Conservation (phyloP, 169 alveolate species). For the Toxoplasma gondii region DNA sequence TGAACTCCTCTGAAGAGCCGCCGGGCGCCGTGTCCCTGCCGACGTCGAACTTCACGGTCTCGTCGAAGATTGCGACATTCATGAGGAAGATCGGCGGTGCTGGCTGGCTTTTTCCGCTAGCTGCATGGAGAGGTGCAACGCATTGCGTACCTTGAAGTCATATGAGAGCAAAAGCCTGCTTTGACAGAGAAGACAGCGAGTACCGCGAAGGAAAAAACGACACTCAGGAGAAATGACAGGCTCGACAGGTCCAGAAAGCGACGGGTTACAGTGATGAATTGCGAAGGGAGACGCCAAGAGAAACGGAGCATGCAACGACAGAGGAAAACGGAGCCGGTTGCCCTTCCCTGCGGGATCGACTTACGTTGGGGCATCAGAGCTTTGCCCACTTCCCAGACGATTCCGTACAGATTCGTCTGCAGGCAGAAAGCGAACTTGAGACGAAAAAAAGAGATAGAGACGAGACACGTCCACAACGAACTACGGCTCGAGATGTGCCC, state of each 20-base stretch:
- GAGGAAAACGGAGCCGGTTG: too few relatives aligned
- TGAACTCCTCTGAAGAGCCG: slow-evolving; percentile 22
- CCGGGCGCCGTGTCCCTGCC: slow-evolving; percentile 46
- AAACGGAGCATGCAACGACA: too few relatives aligned
- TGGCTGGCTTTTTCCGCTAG: not conserved
- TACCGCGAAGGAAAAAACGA: not conserved
- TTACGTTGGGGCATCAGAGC: slow-evolving; percentile 37
- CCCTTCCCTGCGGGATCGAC: not conserved
- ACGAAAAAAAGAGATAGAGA: not conserved
- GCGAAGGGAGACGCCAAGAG: not conserved
- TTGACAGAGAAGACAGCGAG: not conserved
- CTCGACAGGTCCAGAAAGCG: not conserved
- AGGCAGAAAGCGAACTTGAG: not conserved
- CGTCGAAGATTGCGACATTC: slow-evolving; percentile 42
- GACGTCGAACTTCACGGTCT: slow-evolving; percentile 26
- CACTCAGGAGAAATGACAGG: not conserved
- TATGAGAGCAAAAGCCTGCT: not conserved
- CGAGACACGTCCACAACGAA: not conserved
- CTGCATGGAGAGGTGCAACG: not conserved
- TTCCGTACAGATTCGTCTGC: slow-evolving; percentile 32
- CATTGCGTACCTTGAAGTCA: not conserved
- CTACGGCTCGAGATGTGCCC: not conserved
- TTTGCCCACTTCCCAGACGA: slow-evolving; percentile 29
- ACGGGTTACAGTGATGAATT: not conserved
- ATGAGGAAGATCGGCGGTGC: not conserved